Evolutionary conservation across 2,329 filamentous ascomycete species (phyloP).

Genomic region (Neopestalotiopsis clavispora): DNA sequence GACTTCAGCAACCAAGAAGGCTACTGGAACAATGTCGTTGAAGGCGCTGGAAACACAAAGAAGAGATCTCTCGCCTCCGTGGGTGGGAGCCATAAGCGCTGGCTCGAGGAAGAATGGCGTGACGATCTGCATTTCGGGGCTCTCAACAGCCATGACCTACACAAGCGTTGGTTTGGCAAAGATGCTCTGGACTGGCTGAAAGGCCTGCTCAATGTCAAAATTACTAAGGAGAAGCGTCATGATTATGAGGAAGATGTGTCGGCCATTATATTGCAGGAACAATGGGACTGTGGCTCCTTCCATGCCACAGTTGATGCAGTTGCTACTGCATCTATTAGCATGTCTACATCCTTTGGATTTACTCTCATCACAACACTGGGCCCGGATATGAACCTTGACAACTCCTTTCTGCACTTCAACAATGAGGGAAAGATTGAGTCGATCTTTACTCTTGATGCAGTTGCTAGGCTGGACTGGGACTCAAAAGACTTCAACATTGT

Average conservation of each 20-base stretch:
- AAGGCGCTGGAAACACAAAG: slow-evolving; percentile 9
- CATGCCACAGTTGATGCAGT: slow-evolving; percentile 24
- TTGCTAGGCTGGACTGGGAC: slow-evolving; percentile 19
- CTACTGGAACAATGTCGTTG: slow-evolving; percentile 42
- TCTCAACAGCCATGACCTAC: slow-evolving; percentile 33
- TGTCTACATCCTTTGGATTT: slow-evolving; percentile 34
- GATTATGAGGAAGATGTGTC: slow-evolving; percentile 29
- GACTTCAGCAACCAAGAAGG: slow-evolving; percentile 42
- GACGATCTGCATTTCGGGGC: slow-evolving; percentile 37
- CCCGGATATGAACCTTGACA: slow-evolving; percentile 28
- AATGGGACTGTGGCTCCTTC: slow-evolving; percentile 24
- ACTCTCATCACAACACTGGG: slow-evolving; percentile 29
- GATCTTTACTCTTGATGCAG: slow-evolving; percentile 32
- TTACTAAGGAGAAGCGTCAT: slow-evolving; percentile 33
- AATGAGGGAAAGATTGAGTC: slow-evolving; percentile 30
- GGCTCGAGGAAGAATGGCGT: slow-evolving; percentile 44
- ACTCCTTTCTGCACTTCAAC: slow-evolving; percentile 32
- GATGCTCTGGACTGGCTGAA: slow-evolving; percentile 36
- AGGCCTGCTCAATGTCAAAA: slow-evolving; percentile 27
- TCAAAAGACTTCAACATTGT: slow-evolving; percentile 22
- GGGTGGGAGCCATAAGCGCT: slow-evolving; percentile 37
- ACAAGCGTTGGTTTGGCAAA: slow-evolving; percentile 42
- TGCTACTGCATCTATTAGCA: slow-evolving; percentile 27
- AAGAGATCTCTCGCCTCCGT: slow-evolving; percentile 36
- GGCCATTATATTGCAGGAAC: slow-evolving; percentile 30